A percentile compares a stretch with the other conserved stretches of the same genome.
phyloP scores from a whole-genome alignment of 1,139 yeast genomes.

The Scheffersomyces cryptocercus region DNA sequence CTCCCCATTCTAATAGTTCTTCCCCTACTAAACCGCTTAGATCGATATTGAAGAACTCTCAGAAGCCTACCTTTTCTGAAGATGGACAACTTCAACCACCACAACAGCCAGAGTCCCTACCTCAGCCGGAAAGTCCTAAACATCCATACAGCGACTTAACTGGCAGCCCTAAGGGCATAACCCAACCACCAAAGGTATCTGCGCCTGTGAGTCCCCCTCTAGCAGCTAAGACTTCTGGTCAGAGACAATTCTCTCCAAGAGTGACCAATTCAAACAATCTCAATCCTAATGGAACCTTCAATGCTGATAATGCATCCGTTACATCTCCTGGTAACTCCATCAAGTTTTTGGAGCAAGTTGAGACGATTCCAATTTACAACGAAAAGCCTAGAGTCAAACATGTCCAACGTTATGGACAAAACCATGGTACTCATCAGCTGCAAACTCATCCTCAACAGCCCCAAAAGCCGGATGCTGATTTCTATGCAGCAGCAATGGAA shows the following conservation, averaged over 20 bases:
- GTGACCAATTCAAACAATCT: too few relatives aligned
- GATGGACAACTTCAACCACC: slow-evolving; percentile 3
- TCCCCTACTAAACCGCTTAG: slow-evolving; percentile 26
- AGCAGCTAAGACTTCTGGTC: neutral
- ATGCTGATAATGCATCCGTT: slow-evolving; percentile 3
- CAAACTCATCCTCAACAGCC: slow-evolving; percentile 2
- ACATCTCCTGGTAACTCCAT: slow-evolving; percentile 30
- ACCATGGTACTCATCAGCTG: neutral
- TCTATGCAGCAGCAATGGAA: slow-evolving; percentile 41
- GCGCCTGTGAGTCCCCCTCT: slow-evolving; percentile 5
- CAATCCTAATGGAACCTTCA: neutral
- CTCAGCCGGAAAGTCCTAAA: neutral
- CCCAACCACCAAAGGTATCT: slow-evolving; percentile 3
- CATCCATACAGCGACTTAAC: slow-evolving; percentile 13
- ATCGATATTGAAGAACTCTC: slow-evolving; percentile 36
- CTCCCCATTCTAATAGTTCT: slow-evolving; percentile 1
- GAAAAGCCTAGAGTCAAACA: neutral
- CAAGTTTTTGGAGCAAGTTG: slow-evolving; percentile 40
- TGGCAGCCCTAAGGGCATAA: neutral
- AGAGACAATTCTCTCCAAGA: neutral
- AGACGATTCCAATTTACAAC: slow-evolving; percentile 35
- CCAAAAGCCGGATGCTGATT: slow-evolving; percentile 10
- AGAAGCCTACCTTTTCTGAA: slow-evolving; percentile 11
- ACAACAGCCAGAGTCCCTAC: neutral
- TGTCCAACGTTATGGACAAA: neutral